Base-by-base conservation (phyloP, 257 asterid species). In the Ehretia macrophylla region DNA sequence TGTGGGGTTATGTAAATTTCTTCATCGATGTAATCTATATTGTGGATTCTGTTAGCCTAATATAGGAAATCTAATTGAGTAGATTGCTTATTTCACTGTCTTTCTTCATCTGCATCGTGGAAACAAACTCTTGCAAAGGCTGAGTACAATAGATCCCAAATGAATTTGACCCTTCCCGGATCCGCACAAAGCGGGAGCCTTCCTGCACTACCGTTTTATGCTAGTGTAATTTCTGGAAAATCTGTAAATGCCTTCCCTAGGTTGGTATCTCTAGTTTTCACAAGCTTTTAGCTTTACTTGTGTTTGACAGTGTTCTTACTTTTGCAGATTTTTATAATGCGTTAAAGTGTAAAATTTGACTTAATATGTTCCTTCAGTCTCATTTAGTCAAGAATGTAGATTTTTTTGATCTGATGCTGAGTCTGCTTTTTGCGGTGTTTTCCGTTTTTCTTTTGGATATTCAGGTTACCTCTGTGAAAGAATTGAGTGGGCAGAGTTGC, bases 401-500 rank as follows among this genome's bases (percentile, higher is more conserved):
- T 20, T 60, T 56, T 63, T 42, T 73, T 57, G 85, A 76, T 81
- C 72, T 68, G 68, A 32, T 47, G 62, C 60, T 55, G 19, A 61
- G 16, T 32, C 10, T 10, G n/a, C 23, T 27, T 2, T 55, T n/a
- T 14, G 11, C 12, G 52, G n/a, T 32, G 39, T 17, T 57, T 53
- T 22, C 38, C 55, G 65, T 16, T 18, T 61, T 49, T 19, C 40
- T 50, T n/a, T n/a, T n/a, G n/a, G 59, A 14, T 53, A 53, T 21
- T 63, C 85, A 92, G 98, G 98, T 92, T 52, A 92, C 96, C 54
- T 85, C 88, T 21, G 97, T 92, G 71, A 84, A 84, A 66, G 98
- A 92, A 76, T 75, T 92, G 77, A 88, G 84, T 64, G 96, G 95
- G 23, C 98, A 88, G 87, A 92, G 75, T 77, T 92, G 98, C 59